Evolutionary conservation across 169 alveolate species (phyloP).

Genomic region (Eimeria tenella): DNA sequence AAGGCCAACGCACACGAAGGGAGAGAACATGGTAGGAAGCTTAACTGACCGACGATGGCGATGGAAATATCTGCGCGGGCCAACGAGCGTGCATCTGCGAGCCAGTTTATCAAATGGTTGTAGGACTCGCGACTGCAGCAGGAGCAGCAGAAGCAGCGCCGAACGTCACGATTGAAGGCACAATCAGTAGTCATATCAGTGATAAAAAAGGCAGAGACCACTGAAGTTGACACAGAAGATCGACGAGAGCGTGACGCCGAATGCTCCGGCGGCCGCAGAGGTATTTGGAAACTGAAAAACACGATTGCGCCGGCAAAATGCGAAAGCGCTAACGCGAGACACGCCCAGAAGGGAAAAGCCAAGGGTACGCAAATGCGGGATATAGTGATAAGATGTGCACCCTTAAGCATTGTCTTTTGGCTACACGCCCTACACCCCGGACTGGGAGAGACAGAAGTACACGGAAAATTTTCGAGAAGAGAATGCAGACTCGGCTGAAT

Average conservation of each 20-base stretch:
- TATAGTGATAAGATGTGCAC: too few species aligned
- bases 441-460: too few species aligned
- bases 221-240: not conserved
- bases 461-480: too few species aligned
- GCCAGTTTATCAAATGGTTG: conserved; percentile 88
- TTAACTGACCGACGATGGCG: conserved; percentile 85
- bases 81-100: conserved; percentile 88
- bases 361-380: too few species aligned
- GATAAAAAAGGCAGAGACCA: not conserved
- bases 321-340: too few species aligned
- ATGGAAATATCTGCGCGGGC: conserved; percentile 89
- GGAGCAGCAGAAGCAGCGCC: conserved; percentile 12
- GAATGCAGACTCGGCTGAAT: too few species aligned
- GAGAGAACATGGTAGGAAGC: not conserved
- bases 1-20: not conserved
- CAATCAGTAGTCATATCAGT: not conserved
- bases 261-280: too few species aligned
- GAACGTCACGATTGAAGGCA: not conserved
- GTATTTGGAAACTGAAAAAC: too few species aligned
- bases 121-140: conserved; percentile 84
- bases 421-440: too few species aligned
- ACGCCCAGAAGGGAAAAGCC: too few species aligned
- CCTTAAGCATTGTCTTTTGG: too few species aligned
- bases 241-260: not conserved
- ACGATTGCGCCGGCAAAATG: too few species aligned